Percentiles rank a stretch among this genome's conserved stretches.
These are phyloP conservation scores for Kuraishia ogatae DNA, from an alignment of 805 yeast genomes.

Conservation along the genomic window DNA sequence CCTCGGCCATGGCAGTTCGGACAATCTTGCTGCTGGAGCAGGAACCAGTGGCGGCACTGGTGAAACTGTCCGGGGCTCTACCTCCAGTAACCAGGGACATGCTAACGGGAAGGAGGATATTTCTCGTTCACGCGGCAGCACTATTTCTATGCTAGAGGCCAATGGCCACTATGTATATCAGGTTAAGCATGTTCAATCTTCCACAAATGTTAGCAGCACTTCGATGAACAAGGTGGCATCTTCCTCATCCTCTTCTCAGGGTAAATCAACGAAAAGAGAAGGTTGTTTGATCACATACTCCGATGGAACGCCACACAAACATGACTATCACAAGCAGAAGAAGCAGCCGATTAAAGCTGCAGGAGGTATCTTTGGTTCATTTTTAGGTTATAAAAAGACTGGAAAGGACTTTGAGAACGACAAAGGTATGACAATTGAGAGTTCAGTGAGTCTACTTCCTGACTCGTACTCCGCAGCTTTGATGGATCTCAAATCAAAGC, in stretches of 20 bases:
- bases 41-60: background rate
- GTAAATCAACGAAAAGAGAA: constrained; percentile 7
- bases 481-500: constrained; percentile 25
- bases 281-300: constrained; percentile 20
- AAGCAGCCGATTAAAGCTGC: constrained; percentile 21
- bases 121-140: background rate
- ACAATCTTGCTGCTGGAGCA: background rate
- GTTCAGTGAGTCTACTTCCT: constrained; percentile 25
- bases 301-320: constrained; percentile 24
- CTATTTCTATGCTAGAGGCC: constrained; percentile 13
- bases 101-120: background rate
- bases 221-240: background rate
- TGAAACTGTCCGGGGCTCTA: background rate
- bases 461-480: constrained; percentile 24
- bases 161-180: constrained; percentile 7
- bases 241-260: background rate
- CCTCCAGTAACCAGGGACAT: background rate
- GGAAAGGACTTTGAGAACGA: constrained; percentile 19
- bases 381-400: constrained; percentile 21
- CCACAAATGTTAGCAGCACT: background rate
- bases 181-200: background rate
- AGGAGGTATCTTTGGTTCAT: constrained; percentile 15
- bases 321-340: constrained; percentile 23
- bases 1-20: constrained; percentile 6
- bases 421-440: constrained; percentile 17